Base-by-base conservation (phyloP, 2,329 filamentous ascomycete species). In the Trichoderma semiorbis region DNA sequence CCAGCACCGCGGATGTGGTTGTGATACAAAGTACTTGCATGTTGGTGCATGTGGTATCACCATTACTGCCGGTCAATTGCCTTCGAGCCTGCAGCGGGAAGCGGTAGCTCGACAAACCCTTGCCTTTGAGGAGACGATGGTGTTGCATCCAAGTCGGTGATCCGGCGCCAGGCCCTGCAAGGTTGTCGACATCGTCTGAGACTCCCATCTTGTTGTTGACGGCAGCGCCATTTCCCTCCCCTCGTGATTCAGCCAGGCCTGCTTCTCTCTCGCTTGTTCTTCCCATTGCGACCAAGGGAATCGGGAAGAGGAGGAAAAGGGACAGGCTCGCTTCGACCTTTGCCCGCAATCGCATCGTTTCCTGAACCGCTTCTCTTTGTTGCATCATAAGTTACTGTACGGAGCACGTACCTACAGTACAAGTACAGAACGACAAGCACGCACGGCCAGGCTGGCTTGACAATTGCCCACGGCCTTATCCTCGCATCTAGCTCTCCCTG, bases 151-250 rank as follows among this genome's bases (percentile, higher is more conserved):
- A 61, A 53, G 67, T 53, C 57, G 55, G 67, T 69, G 67, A 69
- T 69, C 69, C 36, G 32, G 43, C 58, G 34, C 50, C 53, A 50
- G 34, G 62, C 69, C 61, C 69, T 65, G 69, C 53, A 71, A 65
- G 39, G n/a, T 67, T 58, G 61, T 60, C 69, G 61, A 67, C 69
- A 65, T 61, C 69, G 30, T 71, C 69, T 71, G 57, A 71, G 69
- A 71, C 69, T 67, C 32, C 63, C 39, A 36, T 53, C 36, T 63
- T 70, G 62, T 57, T 50, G 64, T 71, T 30, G 63, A 71, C 30
- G 55, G 43, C 69, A 50, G 63, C 63, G 61, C 50, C 32, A 57
- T 64, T 64, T 60, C 50, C 62, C 61, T 71, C 30, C 69, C 69
- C 62, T 60, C 69, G 36, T 71, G 36, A 43, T 60, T 65, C 69